These are phyloP conservation scores for Murraya paniculata DNA, from an alignment of 345 rosid genomes.

Conservation along the genomic window DNA sequence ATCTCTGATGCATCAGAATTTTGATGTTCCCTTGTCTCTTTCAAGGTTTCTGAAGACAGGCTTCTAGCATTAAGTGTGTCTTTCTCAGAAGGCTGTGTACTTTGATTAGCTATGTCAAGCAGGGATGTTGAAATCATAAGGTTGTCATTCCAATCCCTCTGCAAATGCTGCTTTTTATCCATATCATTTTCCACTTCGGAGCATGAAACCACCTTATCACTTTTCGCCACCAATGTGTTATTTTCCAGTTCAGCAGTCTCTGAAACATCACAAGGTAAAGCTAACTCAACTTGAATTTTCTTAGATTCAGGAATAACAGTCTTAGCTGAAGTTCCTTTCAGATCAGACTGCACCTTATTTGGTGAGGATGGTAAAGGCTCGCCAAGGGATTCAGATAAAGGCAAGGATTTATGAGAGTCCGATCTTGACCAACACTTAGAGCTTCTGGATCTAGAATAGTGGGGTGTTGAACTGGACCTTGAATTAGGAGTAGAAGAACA, in stretches of 20 bases:
- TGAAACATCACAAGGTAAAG: slow-evolving; percentile 8
- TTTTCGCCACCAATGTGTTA: background rate
- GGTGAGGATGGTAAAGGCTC: slow-evolving; percentile 25
- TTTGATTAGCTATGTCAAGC: slow-evolving; percentile 17
- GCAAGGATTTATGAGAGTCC: slow-evolving; percentile 20
- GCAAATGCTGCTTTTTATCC: slow-evolving; percentile 19
- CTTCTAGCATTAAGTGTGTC: slow-evolving; percentile 8
- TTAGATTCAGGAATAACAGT: slow-evolving; percentile 20
- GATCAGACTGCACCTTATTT: slow-evolving; percentile 22
- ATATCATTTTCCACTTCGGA: slow-evolving; percentile 15
- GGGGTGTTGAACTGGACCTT: slow-evolving; percentile 24
- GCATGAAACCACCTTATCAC: slow-evolving; percentile 12
- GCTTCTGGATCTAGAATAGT: slow-evolving; percentile 15
- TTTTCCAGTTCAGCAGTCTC: slow-evolving; percentile 23
- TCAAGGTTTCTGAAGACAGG: slow-evolving; percentile 15
- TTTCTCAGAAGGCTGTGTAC: slow-evolving; percentile 13
- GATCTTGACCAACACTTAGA: slow-evolving; percentile 24
- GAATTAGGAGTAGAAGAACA: slow-evolving; percentile 23
- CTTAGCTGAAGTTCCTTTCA: slow-evolving; percentile 18
- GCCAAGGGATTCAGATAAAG: slow-evolving; percentile 27
- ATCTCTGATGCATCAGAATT: slow-evolving; percentile 21
- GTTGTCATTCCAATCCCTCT: slow-evolving; percentile 6
- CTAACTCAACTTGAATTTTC: slow-evolving; percentile 21
- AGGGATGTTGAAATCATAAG: slow-evolving; percentile 13
- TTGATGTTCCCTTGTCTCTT: slow-evolving; percentile 14